A percentile compares a stretch with the other conserved stretches of the same genome.
phyloP scores from a whole-genome alignment of 108 stramenopile species.

The Parietichytrium sp. region DNA sequence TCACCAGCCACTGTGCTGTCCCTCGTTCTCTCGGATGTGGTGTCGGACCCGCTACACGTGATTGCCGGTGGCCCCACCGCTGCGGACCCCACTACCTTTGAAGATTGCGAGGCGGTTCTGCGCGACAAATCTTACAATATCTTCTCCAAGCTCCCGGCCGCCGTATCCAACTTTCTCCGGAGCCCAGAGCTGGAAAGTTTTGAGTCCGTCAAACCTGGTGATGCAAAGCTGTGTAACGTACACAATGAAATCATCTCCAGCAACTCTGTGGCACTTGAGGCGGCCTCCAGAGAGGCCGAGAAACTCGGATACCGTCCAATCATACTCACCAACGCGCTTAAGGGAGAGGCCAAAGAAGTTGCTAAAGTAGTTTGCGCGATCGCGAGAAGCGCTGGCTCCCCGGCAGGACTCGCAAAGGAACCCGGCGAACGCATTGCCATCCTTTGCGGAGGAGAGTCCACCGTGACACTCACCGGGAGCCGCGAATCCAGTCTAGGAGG shows the following conservation, averaged over 20 bases:
- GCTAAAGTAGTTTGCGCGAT: neutral
- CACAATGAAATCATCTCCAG: neutral
- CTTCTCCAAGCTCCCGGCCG: neutral
- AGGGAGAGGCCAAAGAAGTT: constrained; percentile 36
- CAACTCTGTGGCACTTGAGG: constrained; percentile 36
- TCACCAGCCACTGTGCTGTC: constrained; percentile 3
- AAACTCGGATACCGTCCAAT: neutral
- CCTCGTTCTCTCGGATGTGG: constrained; percentile 33
- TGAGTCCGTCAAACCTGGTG: neutral
- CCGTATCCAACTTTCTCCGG: neutral
- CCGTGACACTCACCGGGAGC: constrained; percentile 13
- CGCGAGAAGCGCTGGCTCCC: neutral
- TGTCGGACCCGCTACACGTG: neutral
- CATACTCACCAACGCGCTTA: neutral
- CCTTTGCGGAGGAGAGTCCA: constrained; percentile 37
- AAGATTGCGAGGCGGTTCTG: neutral
- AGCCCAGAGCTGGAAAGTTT: neutral
- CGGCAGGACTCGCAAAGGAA: neutral
- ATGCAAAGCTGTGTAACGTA: neutral
- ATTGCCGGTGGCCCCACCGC: constrained; percentile 39
- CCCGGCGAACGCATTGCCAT: constrained; percentile 28
- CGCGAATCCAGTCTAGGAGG: neutral
- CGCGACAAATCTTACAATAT: neutral
- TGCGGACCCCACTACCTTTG: constrained; percentile 9
- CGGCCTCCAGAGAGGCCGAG: neutral